phyloP scores from a whole-genome alignment of 2,329 filamentous ascomycete genomes.

The Penicillium thymicola region DNA sequence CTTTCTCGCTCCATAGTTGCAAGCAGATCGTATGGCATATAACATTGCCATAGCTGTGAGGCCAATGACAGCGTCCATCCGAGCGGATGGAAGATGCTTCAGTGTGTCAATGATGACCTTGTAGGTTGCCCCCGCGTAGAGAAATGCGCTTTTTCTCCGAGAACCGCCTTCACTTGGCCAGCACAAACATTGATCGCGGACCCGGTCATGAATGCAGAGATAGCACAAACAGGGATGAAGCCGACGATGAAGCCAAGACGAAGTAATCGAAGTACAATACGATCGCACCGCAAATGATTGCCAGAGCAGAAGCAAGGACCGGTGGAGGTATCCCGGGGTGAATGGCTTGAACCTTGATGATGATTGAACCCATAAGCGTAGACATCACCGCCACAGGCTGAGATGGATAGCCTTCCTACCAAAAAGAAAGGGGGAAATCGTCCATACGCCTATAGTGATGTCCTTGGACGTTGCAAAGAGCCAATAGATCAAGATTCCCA shows the following conservation, averaged over 20 bases:
- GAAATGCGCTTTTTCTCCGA: slow-evolving; percentile 58
- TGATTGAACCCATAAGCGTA: slow-evolving; percentile 76
- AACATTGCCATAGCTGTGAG: slow-evolving; percentile 71
- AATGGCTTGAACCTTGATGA: slow-evolving; percentile 57
- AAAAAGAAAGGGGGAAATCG: slow-evolving; percentile 20
- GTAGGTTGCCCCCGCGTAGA: slow-evolving; percentile 74
- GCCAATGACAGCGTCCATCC: slow-evolving; percentile 76
- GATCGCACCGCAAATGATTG: slow-evolving; percentile 71
- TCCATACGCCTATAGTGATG: slow-evolving; percentile 81
- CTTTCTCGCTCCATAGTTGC: slow-evolving; percentile 62
- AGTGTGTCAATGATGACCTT: slow-evolving; percentile 75
- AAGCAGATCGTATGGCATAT: slow-evolving; percentile 65
- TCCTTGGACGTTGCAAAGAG: slow-evolving; percentile 96
- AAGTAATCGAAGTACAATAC: slow-evolving; percentile 69
- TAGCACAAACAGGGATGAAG: slow-evolving; percentile 8
- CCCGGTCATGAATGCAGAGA: slow-evolving; percentile 9
- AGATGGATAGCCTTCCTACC: neutral
- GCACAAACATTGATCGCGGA: slow-evolving; percentile 8
- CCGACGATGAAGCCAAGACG: slow-evolving; percentile 57
- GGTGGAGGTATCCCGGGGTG: slow-evolving; percentile 56
- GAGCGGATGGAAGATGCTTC: slow-evolving; percentile 62
- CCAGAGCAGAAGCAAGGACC: slow-evolving; percentile 72
- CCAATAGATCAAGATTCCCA: slow-evolving; percentile 90
- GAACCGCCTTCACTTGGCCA: slow-evolving; percentile 5
- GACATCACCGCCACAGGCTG: slow-evolving; percentile 91